Base-by-base conservation (phyloP, 805 yeast species). In the Candida insectalens region DNA sequence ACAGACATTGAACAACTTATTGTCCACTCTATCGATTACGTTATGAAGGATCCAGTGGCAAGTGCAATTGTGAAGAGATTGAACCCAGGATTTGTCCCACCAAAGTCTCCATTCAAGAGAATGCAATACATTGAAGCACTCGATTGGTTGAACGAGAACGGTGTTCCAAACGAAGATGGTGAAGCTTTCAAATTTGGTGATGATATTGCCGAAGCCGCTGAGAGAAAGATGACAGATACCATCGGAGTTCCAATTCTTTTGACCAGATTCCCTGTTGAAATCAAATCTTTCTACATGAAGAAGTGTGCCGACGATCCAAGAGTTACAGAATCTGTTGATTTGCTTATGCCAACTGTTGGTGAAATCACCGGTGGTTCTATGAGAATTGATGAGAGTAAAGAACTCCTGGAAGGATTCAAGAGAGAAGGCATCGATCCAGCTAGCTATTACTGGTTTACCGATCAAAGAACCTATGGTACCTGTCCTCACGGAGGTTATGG, bases 401-500 rank as follows among this genome's bases (percentile, higher is more conserved):
- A 89, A 61, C 70, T 92, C 49, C 57, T 82, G 49, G 94, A 76
- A 30, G 96, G 95, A 33, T 82, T 89, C 71, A 78, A 79, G 64
- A 83, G 96, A 65, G 99, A 92, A 67, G 77, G 78, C 37, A 83
- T 92, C 51, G 78, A 77, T 56, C 70, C 84, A 36, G 74, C 67
- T 16, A 69, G 89, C 22, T 92, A 92, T 74, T 88, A 89, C 71
- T 92, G 96, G 96, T 94, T 83, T 64, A 74, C 75, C 38, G 98
- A 92, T 57, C 89, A 82, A 65, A 78, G 98, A 64, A 80, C 82
- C 63, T 92, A 92, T 64, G 99, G 99, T 60, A 81, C 96, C 9
- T 83, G 84, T 63, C 96, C 96, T 27, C 98, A 92, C 57, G 99
- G 99, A 60, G 99, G 99, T 47, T 92, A 92, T 65, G 99, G 99